Base-by-base conservation (phyloP, 2,329 filamentous ascomycete genomes). In the Fusarium equiseti region DNA sequence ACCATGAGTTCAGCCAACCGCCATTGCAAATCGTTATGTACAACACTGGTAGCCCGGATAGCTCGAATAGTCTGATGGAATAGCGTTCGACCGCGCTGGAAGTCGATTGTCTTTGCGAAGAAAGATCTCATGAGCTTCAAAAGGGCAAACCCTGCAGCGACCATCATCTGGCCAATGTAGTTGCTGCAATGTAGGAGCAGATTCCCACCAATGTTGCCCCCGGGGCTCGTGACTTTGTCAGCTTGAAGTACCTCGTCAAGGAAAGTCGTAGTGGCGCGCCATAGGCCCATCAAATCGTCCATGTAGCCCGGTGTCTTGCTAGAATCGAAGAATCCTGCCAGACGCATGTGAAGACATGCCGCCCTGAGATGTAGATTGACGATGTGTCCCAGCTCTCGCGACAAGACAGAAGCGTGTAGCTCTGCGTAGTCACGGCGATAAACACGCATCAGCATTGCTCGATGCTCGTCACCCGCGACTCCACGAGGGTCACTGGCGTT, bases 151-250 rank as follows among this genome's bases (percentile, higher is more conserved):
- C 91, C 90, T 8, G 91, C 92, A 4, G 92, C 92, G n/a, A 95
- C 89, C 60, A 94, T 88, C 91, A 95, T 95, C 79, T 95, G 92
- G 77, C 94, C 90, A 55, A 95, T 88, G 79, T 95, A 95, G 77
- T 91, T 93, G 70, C 88, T 91, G 27, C 89, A 87, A 74, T 92
- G 90, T 52, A 87, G 86, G 29, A 94, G 82, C 52, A 91, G 86
- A 51, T 86, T 85, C 10, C 87, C 85, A 55, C 81, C 81, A 38
- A 79, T 82, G 50, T 81, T 79, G 13, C 24, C 83, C 42, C 81
- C 81, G 4, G 83, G 81, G 13, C 83, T 84, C 5, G 81, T 82
- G 15, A 81, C 80, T 67, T 86, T 85, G 51, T 85, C 81, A 38
- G 87, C 84, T 71, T 86, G 85, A 58, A 89, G 79, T 12, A 92